These are phyloP conservation scores for Blastomyces emzantsi DNA, from an alignment of 2,329 filamentous ascomycete genomes.

Conservation along the genomic window DNA sequence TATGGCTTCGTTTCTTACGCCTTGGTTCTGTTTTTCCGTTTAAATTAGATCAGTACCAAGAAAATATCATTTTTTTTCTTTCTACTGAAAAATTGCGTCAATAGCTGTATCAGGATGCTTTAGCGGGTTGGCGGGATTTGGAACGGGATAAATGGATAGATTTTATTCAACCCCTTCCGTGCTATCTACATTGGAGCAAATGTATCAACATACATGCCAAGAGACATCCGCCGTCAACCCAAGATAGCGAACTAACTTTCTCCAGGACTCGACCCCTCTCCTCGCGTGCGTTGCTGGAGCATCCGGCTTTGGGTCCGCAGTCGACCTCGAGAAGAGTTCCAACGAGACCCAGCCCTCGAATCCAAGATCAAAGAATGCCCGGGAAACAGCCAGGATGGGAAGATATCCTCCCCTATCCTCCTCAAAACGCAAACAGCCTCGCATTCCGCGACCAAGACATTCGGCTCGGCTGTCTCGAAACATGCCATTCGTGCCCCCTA, in stretches of 20 bases:
- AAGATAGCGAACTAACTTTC: constrained; percentile 29
- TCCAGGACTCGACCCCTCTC: constrained; percentile 45
- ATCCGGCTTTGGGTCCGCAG: constrained; percentile 44
- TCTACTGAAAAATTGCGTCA: neutral
- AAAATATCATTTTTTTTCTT: neutral
- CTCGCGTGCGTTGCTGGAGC: constrained; percentile 49
- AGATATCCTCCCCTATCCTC: constrained; percentile 56
- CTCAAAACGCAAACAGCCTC: constrained; percentile 57
- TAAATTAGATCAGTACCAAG: neutral
- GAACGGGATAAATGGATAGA: neutral
- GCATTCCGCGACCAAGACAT: constrained; percentile 78
- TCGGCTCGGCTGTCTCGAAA: constrained; percentile 48
- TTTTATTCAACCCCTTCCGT: neutral
- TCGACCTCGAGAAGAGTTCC: constrained; percentile 57
- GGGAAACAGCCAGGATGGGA: constrained; percentile 52
- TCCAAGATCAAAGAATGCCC: constrained; percentile 54
- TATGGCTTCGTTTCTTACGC: neutral
- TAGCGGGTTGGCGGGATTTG: neutral
- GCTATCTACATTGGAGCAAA: neutral
- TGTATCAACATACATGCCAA: neutral
- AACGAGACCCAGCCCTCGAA: constrained; percentile 63
- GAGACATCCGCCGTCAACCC: neutral
- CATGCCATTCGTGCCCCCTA: constrained; percentile 50
- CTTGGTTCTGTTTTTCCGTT: neutral
- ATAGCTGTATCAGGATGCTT: neutral